Evolutionary conservation across 441 rosid genomes (phyloP), one percentile per base, ranked within the genome.

Genomic region (Gossypium gossypioides): DNA sequence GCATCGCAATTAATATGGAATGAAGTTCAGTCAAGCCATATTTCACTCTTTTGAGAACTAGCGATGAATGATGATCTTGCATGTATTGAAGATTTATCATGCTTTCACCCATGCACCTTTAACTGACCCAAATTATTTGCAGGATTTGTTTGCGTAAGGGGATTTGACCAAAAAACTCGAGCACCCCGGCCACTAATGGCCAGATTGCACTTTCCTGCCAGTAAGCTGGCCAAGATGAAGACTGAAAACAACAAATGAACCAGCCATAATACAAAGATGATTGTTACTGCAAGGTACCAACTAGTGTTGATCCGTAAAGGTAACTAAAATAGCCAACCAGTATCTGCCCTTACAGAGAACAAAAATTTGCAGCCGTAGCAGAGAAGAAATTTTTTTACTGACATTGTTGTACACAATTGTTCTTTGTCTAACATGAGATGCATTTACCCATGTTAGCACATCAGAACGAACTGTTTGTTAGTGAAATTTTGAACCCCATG

Each of bases 101-200:
- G 72, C 62, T 34, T 75, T 32, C 60, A 65, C 18, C 9, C 48
- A 40, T 67, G 77, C 63, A 68, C 46, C 71, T 54, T 34, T 34
- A 69, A 44, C 46, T 58, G 27, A 59, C 52, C 46, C 70, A 75
- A 69, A 27, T 50, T 56, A 42, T 76, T 57, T 79, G 86, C 87
- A 95, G 98, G 98, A 68, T 96, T 91, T 77, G 94, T 96, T 69
- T 96, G 99, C 70, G 97, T 96, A 48, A 87, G 98, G 64, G 98
- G 97, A 27, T 96, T 96, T 72, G 96, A 96, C 46, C 90, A 77
- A 46, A 81, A 82, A 74, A 69, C 83, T 68, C 74, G 91, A 76
- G 96, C 98, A 64, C 97, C 98, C 6, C 85, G 90, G n/a, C 99
- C 99, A 18, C 86, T 93, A 37, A 72, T 73, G 60, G 87, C 86